Conservation (phyloP, 768 basidiomycete genomes). For the Cystobasidium onofrii region DNA sequence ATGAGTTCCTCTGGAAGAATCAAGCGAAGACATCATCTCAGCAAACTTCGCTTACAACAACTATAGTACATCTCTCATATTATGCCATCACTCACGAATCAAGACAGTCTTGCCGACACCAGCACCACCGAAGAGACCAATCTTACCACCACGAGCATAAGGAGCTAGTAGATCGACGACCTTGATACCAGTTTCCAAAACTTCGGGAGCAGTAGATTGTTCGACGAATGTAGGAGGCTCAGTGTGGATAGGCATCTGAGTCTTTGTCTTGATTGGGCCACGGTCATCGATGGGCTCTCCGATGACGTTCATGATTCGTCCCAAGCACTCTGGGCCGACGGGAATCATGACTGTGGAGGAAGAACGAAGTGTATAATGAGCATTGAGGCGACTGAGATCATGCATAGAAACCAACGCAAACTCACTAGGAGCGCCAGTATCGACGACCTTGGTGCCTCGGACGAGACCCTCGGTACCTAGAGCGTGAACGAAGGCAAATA, state of each 20-base stretch:
- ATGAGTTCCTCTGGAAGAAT: conserved; percentile 75
- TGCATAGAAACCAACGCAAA: not conserved
- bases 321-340: conserved; percentile 86
- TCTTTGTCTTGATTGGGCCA: conserved; percentile 90
- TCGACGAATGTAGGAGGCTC: conserved; percentile 96
- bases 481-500: not conserved
- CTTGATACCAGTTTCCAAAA: conserved; percentile 99
- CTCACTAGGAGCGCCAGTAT: conserved; percentile 78
- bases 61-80: not conserved
- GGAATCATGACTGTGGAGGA: conserved; percentile 64
- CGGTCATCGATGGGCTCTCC: conserved; percentile 99
- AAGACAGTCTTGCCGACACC: conserved; percentile 99
- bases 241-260: conserved; percentile 64
- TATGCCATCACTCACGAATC: conserved; percentile 56
- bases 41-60: not conserved
- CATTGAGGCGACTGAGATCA: not conserved
- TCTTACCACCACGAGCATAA: conserved; percentile 99
- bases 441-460: conserved; percentile 92
- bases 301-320: conserved; percentile 99
- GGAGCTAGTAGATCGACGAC: conserved; percentile 99
- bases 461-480: conserved; percentile 94
- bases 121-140: conserved; percentile 99
- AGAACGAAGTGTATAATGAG: not conserved
- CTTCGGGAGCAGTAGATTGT: conserved; percentile 96
- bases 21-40: no score